Conservation (phyloP, 2,329 filamentous ascomycete genomes). For the Exophiala calicioides region DNA sequence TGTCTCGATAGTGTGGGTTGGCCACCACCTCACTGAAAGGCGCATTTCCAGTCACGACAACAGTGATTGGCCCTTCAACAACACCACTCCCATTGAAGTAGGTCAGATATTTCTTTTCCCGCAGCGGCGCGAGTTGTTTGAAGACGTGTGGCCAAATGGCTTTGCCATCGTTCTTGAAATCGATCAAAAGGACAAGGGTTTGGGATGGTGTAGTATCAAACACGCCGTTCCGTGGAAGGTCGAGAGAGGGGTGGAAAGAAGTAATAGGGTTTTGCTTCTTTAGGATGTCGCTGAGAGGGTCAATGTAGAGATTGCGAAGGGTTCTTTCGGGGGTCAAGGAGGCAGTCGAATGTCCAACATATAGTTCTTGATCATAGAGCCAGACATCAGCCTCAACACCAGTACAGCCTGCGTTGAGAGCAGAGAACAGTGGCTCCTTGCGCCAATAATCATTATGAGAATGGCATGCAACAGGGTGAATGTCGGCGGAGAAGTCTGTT, state of each 20-base stretch:
- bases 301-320: constrained; percentile 54
- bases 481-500: constrained; percentile 53
- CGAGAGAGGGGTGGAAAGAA: constrained; percentile 37
- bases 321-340: constrained; percentile 51
- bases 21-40: constrained; percentile 51
- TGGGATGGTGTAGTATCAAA: constrained; percentile 54
- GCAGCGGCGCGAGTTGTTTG: constrained; percentile 49
- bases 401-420: constrained; percentile 55
- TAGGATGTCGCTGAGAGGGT: constrained; percentile 53
- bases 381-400: constrained; percentile 61
- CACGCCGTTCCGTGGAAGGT: constrained; percentile 45
- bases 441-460: constrained; percentile 64
- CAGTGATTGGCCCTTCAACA: constrained; percentile 50
- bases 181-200: constrained; percentile 55
- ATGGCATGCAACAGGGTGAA: constrained; percentile 54
- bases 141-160: constrained; percentile 41
- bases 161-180: constrained; percentile 49
- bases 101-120: constrained; percentile 52
- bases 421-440: constrained; percentile 56
- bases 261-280: constrained; percentile 51
- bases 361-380: constrained; percentile 55
- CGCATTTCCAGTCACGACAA: constrained; percentile 57
- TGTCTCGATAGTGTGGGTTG: constrained; percentile 53
- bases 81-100: constrained; percentile 50
- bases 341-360: constrained; percentile 55